These are phyloP conservation scores for Ceriops tagal DNA, from an alignment of 345 rosid species.

Conservation along the genomic window DNA sequence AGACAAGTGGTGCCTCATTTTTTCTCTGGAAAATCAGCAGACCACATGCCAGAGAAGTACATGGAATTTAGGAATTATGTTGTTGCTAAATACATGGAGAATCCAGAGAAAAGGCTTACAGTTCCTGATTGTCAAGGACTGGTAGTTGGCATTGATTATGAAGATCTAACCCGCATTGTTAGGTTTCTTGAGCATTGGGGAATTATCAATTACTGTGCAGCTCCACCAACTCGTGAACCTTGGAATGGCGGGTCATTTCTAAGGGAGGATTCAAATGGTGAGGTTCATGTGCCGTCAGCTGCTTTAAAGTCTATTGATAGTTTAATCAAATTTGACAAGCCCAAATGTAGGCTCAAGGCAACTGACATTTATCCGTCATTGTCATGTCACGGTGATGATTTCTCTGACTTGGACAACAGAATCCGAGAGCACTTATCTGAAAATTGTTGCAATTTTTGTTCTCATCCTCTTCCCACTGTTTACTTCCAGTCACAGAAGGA, in stretches of 20 bases:
- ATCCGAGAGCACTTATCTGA: constrained; percentile 85
- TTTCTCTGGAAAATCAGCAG: constrained; percentile 87
- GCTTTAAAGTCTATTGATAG: constrained; percentile 94
- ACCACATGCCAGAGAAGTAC: constrained; percentile 73
- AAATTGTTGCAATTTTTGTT: constrained; percentile 71
- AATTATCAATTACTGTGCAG: constrained; percentile 84
- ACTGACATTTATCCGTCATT: constrained; percentile 58
- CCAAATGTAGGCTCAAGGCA: constrained; percentile 78
- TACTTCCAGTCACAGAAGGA: constrained; percentile 88
- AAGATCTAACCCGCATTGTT: constrained; percentile 72
- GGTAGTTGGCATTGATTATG: constrained; percentile 51
- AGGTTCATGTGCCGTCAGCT: constrained; percentile 87
- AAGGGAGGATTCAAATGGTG: constrained; percentile 84
- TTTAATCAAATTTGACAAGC: constrained; percentile 96
- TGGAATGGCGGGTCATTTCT: constrained; percentile 57
- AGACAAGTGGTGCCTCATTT: constrained; percentile 96
- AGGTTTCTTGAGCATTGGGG: constrained; percentile 99
- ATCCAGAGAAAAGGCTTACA: constrained; percentile 68
- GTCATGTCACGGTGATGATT: constrained; percentile 42
- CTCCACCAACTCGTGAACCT: constrained; percentile 43
- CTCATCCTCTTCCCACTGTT: constrained; percentile 58
- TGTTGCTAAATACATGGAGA: constrained; percentile 79
- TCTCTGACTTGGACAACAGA: constrained; percentile 77
- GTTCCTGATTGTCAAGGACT: constrained; percentile 70
- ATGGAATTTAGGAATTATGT: constrained; percentile 83